Evolutionary conservation across 2,329 filamentous ascomycete genomes (phyloP).

Genomic region (Didymellaceae sp.): DNA sequence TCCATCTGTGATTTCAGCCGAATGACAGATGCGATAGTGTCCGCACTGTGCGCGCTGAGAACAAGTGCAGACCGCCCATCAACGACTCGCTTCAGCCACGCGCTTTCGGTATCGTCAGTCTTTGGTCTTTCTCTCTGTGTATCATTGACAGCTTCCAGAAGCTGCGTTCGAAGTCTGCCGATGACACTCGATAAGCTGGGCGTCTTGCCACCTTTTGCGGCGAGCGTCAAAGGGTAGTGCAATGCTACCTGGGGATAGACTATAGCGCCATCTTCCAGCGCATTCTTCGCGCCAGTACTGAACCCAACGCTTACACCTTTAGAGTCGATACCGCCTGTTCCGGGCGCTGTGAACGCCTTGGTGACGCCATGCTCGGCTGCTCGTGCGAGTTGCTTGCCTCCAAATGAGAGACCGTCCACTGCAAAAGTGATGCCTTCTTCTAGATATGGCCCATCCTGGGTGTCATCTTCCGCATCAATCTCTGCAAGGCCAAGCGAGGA

Average conservation of each 20-base stretch:
- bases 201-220: conserved; percentile 54
- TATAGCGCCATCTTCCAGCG: conserved; percentile 42
- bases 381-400: conserved; percentile 48
- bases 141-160: conserved; percentile 58
- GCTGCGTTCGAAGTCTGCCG: conserved; percentile 59
- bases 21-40: conserved; percentile 66
- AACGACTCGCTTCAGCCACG: conserved; percentile 63
- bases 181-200: conserved; percentile 58
- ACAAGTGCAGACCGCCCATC: conserved; percentile 62
- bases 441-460: conserved; percentile 55
- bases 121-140: conserved; percentile 25
- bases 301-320: conserved; percentile 47
- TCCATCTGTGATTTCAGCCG: conserved; percentile 66
- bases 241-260: conserved; percentile 49
- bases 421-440: conserved; percentile 64
- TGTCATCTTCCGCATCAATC: conserved; percentile 63
- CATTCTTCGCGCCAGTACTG: conserved; percentile 42
- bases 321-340: conserved; percentile 34
- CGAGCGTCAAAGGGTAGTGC: conserved; percentile 60
- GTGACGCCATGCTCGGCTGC: conserved; percentile 50
- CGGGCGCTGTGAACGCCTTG: conserved; percentile 48
- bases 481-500: conserved; percentile 67
- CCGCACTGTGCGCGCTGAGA: conserved; percentile 67
- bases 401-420: conserved; percentile 53
- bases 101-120: conserved; percentile 37